phyloP scores from a whole-genome alignment of 805 yeast species.

The Candida manassasensis region DNA sequence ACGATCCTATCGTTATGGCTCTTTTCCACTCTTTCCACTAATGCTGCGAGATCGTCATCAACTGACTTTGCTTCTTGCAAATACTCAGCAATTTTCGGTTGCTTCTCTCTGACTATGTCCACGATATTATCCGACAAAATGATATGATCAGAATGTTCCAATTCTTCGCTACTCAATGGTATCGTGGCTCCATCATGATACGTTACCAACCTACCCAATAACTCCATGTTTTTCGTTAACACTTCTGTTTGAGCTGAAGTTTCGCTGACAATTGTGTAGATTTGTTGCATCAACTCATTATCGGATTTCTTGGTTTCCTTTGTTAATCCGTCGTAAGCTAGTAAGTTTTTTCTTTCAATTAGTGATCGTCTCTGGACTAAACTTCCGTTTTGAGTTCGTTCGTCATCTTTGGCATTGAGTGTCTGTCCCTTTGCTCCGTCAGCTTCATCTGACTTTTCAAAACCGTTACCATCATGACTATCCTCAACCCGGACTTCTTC shows the following conservation, averaged over 20 bases:
- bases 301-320: background rate
- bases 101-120: background rate
- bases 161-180: constrained; percentile 6
- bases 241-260: constrained; percentile 24
- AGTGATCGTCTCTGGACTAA: constrained; percentile 1
- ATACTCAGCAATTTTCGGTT: background rate
- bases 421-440: background rate
- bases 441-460: background rate
- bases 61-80: background rate
- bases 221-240: constrained; percentile 16
- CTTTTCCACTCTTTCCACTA: constrained; percentile 10
- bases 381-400: too few species aligned
- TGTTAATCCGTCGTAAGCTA: constrained; percentile 6
- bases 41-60: background rate
- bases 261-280: constrained; percentile 17
- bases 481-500: background rate
- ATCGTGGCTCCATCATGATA: constrained; percentile 6
- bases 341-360: constrained; percentile 3
- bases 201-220: constrained; percentile 11
- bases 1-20: constrained; percentile 14
- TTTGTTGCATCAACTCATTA: constrained; percentile 13
- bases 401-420: too few species aligned
- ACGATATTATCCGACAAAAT: constrained; percentile 11
- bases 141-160: constrained; percentile 13
- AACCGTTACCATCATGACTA: background rate